phyloP scores from a whole-genome alignment of 305 asterid species.

The Fraxinus xanthoxyloides region DNA sequence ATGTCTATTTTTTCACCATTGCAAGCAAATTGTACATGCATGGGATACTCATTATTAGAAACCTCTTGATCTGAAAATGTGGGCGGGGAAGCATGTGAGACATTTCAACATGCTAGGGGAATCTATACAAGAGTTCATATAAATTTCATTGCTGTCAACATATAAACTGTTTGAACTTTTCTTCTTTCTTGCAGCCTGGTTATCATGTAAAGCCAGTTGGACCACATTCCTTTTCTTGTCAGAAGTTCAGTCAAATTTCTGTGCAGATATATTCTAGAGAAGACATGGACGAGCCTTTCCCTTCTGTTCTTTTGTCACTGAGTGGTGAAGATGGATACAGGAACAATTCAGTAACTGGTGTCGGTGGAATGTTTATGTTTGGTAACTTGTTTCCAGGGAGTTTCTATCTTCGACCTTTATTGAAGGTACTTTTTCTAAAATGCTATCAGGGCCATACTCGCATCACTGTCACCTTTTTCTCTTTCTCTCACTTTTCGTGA shows the following conservation, averaged over 20 bases:
- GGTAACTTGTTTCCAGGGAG: slow-evolving; percentile 91
- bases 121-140: neutral
- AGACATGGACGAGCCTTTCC: slow-evolving; percentile 67
- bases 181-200: slow-evolving; percentile 69
- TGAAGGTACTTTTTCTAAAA: slow-evolving; percentile 58
- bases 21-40: neutral
- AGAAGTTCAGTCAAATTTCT: slow-evolving; percentile 82
- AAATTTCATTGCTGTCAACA: slow-evolving; percentile 11
- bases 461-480: slow-evolving; percentile 11
- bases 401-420: slow-evolving; percentile 90
- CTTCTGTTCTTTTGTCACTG: slow-evolving; percentile 84
- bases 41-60: slow-evolving; percentile 2
- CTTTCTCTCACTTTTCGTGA: neutral
- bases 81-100: neutral
- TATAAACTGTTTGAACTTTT: slow-evolving; percentile 26
- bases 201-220: slow-evolving; percentile 79
- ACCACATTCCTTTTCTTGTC: slow-evolving; percentile 73
- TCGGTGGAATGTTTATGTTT: slow-evolving; percentile 71
- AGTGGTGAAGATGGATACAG: slow-evolving; percentile 99
- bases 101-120: neutral
- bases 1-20: neutral
- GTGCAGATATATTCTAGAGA: slow-evolving; percentile 66
- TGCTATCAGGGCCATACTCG: neutral
- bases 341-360: slow-evolving; percentile 82
- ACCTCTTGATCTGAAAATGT: slow-evolving; percentile 12